Conservation (phyloP, 2,329 filamentous ascomycete genomes). For the Fusarium graminum region DNA sequence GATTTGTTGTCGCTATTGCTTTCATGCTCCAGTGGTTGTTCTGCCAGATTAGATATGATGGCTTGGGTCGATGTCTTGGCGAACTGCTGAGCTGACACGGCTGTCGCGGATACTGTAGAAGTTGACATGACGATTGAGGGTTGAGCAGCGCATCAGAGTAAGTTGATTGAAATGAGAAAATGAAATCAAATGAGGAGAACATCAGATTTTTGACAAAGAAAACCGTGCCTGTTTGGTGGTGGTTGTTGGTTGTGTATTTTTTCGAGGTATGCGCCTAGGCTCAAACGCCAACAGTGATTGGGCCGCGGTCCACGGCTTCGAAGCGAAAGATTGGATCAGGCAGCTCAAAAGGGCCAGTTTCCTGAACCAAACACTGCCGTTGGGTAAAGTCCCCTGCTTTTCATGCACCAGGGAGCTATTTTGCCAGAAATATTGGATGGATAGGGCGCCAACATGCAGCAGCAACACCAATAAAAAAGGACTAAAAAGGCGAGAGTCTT, state of each 20-base stretch:
- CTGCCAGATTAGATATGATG: too few species aligned
- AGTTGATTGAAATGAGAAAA: background rate
- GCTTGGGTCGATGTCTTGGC: background rate
- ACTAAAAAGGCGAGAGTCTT: too few species aligned
- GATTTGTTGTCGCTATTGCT: background rate
- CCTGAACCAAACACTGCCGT: background rate
- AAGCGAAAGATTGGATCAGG: background rate
- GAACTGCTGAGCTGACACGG: background rate
- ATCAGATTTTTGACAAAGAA: background rate
- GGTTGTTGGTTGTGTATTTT: background rate
- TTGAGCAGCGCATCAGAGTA: too few species aligned
- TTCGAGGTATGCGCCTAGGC: constrained; percentile 3
- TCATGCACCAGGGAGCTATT: background rate
- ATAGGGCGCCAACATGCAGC: background rate
- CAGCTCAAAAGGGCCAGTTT: background rate
- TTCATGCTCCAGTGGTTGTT: background rate
- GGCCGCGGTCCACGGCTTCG: background rate
- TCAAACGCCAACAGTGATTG: constrained; percentile 1
- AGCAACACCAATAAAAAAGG: too few species aligned
- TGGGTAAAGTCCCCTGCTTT: background rate
- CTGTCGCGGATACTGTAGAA: background rate
- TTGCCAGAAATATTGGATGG: background rate
- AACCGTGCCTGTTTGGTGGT: background rate
- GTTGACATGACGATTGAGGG: background rate
- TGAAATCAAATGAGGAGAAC: background rate